phyloP scores from a whole-genome alignment of 208 protist genomes.

The Crithidia expoeki region DNA sequence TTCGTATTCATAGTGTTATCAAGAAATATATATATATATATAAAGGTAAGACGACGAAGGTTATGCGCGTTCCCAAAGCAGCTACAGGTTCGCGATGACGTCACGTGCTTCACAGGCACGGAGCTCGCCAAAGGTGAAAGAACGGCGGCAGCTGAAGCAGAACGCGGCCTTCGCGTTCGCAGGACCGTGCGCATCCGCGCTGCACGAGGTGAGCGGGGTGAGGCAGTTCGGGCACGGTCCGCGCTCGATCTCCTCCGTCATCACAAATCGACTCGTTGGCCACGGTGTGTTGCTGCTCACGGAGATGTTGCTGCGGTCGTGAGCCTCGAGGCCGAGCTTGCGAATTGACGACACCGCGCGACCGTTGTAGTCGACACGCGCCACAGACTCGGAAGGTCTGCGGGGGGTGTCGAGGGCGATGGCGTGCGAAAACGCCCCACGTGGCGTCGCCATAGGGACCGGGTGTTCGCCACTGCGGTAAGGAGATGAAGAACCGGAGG shows the following conservation, averaged over 20 bases:
- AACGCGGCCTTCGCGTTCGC: conserved; percentile 63
- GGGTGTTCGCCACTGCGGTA: background rate
- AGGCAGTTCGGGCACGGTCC: conserved; percentile 77
- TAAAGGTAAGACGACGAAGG: too few relatives aligned
- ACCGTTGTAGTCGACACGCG: conserved; percentile 13
- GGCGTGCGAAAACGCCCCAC: conserved; percentile 29
- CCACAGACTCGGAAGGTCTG: conserved; percentile 1
- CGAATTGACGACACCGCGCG: conserved; percentile 21
- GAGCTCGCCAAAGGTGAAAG: conserved; percentile 80
- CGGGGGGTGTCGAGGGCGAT: conserved; percentile 21
- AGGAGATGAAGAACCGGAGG: conserved; percentile 6
- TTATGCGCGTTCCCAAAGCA: too few relatives aligned
- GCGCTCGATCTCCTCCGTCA: conserved; percentile 42
- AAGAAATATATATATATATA: too few relatives aligned
- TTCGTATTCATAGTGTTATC: too few relatives aligned
- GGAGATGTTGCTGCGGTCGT: conserved; percentile 17
- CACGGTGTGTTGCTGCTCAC: conserved; percentile 26
- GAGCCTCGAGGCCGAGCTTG: background rate
- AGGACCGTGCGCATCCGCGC: conserved; percentile 17
- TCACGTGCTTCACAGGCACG: conserved; percentile 24
- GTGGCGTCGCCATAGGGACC: conserved; percentile 16
- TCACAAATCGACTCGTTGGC: conserved; percentile 32
- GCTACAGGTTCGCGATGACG: conserved; percentile 5
- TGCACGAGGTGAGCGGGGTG: conserved; percentile 50
- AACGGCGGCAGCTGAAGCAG: conserved; percentile 80